Evolutionary conservation across 1,284 basidiomycete genomes (phyloP), one percentile per base, ranked within the genome.

Genomic region (Abortiporus biennis): DNA sequence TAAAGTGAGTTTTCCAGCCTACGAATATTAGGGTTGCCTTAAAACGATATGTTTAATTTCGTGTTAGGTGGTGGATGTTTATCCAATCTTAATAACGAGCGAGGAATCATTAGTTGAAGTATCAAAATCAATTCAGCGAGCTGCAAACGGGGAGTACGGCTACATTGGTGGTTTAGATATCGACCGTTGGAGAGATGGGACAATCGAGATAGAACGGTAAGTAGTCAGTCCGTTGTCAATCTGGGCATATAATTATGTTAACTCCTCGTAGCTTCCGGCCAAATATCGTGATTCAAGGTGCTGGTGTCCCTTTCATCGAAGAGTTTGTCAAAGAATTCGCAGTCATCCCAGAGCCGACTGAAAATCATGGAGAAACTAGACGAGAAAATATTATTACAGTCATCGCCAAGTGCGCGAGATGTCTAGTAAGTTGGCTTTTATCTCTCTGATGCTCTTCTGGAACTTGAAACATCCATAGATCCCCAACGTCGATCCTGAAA

Each of bases 351-450:
- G 16, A 42, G 2, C 64, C 5, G 47, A 51, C 15, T 38, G 53
- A 48, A 50, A 57, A 16, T 8, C 33, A 17, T 9, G 42, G 44
- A 9, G 16, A 22, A 6, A 49, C 52, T 3, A 47, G 44, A 16
- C 52, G 47, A 16, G 59, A 64, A 16, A 64, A 69, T 19, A 50
- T 55, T 4, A 69, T 86, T 40, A 67, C 68, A 22, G 61, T 87
- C 1, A 82, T 88, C 12, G 76, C 73, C 15, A 78, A 77, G 46
- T 87, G 83, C 57, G 59, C 73, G 29, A 74, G 85, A 32, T 88
- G 85, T 60, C 61, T 85, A 67, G 85, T 87, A 53, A 56, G 79
- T 67, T n/a, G 24, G 43, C 46, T 3, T 32, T 36, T 16, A 30
- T 27, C 22, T 16, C 16, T 39, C 11, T 23, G 27, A 43, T 40